These are phyloP conservation scores for Pseudocercospora musae DNA, from an alignment of 2,329 filamentous ascomycete species.

Conservation along the genomic window DNA sequence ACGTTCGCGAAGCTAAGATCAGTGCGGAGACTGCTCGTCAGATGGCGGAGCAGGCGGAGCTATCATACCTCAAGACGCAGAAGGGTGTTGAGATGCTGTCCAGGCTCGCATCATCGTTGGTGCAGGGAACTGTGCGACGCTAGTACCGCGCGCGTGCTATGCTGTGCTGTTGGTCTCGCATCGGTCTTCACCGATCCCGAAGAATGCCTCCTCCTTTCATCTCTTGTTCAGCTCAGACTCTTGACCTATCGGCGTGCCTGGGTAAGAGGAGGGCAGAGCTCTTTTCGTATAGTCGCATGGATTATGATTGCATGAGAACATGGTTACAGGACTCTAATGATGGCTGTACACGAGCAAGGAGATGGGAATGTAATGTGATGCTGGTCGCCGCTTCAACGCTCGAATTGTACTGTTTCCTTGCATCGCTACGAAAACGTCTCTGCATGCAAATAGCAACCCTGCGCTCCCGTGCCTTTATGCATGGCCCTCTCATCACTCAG, in stretches of 20 bases:
- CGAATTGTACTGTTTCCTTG: background rate
- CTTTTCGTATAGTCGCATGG: background rate
- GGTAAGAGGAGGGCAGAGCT: background rate
- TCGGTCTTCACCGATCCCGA: background rate
- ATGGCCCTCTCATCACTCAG: constrained; percentile 26
- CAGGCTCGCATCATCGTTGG: constrained; percentile 13
- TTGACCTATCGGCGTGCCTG: background rate
- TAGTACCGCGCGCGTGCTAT: background rate
- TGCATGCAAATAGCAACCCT: constrained; percentile 26
- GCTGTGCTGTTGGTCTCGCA: background rate
- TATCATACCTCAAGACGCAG: constrained; percentile 29
- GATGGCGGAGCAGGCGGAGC: constrained; percentile 26
- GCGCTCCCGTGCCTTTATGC: constrained; percentile 28
- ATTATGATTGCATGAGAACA: background rate
- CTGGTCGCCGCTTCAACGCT: background rate
- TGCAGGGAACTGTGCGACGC: constrained; percentile 1
- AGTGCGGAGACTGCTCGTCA: constrained; percentile 26
- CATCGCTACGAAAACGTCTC: constrained; percentile 20
- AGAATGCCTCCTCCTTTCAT: background rate
- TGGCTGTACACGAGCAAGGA: background rate
- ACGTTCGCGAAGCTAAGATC: constrained; percentile 27
- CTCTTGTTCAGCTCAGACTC: background rate
- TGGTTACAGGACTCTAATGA: background rate
- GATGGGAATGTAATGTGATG: background rate
- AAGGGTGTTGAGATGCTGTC: constrained; percentile 26